A percentile compares a stretch with the other conserved stretches of the same genome.
These are phyloP conservation scores for Aspergillus baeticus DNA, from an alignment of 495 filamentous ascomycete genomes.

Conservation along the genomic window DNA sequence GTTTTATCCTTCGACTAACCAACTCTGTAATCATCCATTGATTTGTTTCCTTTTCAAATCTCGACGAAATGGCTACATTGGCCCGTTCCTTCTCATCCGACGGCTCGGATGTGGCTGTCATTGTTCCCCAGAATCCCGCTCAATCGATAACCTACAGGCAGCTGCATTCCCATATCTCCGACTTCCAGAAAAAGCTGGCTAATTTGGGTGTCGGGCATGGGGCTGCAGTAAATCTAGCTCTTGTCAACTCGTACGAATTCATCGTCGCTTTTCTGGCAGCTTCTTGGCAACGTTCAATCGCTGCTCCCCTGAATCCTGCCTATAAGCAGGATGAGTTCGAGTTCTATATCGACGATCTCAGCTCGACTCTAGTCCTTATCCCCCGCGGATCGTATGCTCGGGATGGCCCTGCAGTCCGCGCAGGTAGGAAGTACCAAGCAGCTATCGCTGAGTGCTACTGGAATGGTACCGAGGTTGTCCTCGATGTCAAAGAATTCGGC, in stretches of 20 bases:
- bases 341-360: conserved; percentile 85
- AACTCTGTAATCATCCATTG: neutral
- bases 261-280: conserved; percentile 77
- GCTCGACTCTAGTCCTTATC: conserved; percentile 69
- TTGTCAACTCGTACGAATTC: conserved; percentile 79
- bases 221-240: conserved; percentile 71
- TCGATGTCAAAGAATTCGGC: conserved; percentile 72
- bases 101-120: conserved; percentile 54
- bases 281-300: conserved; percentile 74
- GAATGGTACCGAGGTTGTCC: conserved; percentile 63
- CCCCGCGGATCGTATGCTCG: conserved; percentile 62
- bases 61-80: conserved; percentile 43
- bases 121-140: conserved; percentile 61
- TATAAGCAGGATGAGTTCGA: conserved; percentile 88
- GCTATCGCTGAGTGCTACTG: conserved; percentile 81
- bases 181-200: conserved; percentile 72
- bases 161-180: conserved; percentile 57
- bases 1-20: neutral
- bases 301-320: conserved; percentile 76
- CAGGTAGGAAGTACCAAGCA: conserved; percentile 70
- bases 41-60: neutral
- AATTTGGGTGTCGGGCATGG: conserved; percentile 61
- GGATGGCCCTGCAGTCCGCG: conserved; percentile 66
- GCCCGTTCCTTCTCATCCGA: conserved; percentile 41
- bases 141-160: conserved; percentile 62